Conservation (phyloP, 306 rosid genomes). For the Boehmeria nivea region DNA sequence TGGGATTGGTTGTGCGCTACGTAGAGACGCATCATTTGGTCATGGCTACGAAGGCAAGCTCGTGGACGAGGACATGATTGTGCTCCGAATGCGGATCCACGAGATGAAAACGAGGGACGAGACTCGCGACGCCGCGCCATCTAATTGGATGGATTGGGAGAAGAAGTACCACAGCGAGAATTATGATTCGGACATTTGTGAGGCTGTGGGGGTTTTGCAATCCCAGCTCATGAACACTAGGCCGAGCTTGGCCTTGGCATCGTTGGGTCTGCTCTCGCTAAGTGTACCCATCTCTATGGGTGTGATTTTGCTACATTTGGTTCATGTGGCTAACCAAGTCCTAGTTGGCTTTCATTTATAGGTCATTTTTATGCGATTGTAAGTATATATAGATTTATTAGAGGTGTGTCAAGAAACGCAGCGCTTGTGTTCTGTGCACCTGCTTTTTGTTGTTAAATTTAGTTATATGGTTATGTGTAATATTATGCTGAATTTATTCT, state of each 20-base stretch:
- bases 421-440: too few species aligned
- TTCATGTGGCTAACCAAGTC: slow-evolving; percentile 4
- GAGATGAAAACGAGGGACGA: slow-evolving; percentile 30
- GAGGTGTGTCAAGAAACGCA: too few species aligned
- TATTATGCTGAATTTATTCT: too few species aligned
- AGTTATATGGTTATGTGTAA: too few species aligned
- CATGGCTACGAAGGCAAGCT: slow-evolving; percentile 39
- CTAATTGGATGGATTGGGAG: slow-evolving; percentile 39
- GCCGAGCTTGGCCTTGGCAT: slow-evolving; percentile 26
- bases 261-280: slow-evolving; percentile 19
- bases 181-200: slow-evolving; percentile 19
- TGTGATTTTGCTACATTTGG: slow-evolving; percentile 15
- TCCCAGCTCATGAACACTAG: slow-evolving; percentile 27
- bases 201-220: slow-evolving; percentile 32
- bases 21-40: slow-evolving; percentile 27
- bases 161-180: slow-evolving; percentile 5
- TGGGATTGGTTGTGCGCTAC: slow-evolving; percentile 20
- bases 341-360: slow-evolving; percentile 2
- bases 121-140: background rate
- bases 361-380: background rate
- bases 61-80: slow-evolving; percentile 53
- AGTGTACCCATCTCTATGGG: slow-evolving; percentile 20
- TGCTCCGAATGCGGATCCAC: slow-evolving; percentile 47
- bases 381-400: too few species aligned
- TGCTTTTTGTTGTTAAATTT: too few species aligned